Evolutionary conservation across 352 stramenopile genomes (phyloP).

Genomic region (Pythium scleroteichum): DNA sequence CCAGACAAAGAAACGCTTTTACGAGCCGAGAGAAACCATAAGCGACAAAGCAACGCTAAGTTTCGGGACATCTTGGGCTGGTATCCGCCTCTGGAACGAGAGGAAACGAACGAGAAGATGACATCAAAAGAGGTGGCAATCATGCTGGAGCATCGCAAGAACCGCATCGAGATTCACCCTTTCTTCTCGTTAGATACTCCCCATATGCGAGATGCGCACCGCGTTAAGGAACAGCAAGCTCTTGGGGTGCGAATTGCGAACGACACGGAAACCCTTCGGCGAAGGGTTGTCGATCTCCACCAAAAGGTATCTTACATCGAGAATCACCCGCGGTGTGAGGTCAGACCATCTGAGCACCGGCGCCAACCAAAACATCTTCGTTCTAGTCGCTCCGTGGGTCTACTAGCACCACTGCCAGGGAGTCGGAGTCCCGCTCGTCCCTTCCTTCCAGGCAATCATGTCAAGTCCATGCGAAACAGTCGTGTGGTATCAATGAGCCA

Average conservation of each 20-base stretch:
- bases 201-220: slow-evolving; percentile 14
- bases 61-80: slow-evolving; percentile 52
- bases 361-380: neutral
- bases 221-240: slow-evolving; percentile 25
- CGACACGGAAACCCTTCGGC: slow-evolving; percentile 16
- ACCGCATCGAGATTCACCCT: slow-evolving; percentile 39
- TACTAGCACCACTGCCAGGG: neutral
- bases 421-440: no score
- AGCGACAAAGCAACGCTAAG: slow-evolving; percentile 42
- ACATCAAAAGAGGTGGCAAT: neutral
- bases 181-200: slow-evolving; percentile 31
- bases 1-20: slow-evolving; percentile 34
- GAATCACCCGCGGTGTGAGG: neutral
- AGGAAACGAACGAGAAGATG: neutral
- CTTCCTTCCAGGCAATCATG: no score
- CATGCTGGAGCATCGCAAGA: neutral
- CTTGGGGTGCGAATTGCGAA: slow-evolving; percentile 1
- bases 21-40: slow-evolving; percentile 33
- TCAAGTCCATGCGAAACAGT: slow-evolving; percentile 2
- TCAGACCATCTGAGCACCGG: no score
- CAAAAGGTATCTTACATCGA: slow-evolving; percentile 27
- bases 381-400: neutral
- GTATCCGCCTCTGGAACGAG: slow-evolving; percentile 35
- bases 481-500: slow-evolving; percentile 9
- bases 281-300: slow-evolving; percentile 19